Conservation (phyloP, 495 filamentous ascomycete genomes). For the Trichocladium antarcticum region DNA sequence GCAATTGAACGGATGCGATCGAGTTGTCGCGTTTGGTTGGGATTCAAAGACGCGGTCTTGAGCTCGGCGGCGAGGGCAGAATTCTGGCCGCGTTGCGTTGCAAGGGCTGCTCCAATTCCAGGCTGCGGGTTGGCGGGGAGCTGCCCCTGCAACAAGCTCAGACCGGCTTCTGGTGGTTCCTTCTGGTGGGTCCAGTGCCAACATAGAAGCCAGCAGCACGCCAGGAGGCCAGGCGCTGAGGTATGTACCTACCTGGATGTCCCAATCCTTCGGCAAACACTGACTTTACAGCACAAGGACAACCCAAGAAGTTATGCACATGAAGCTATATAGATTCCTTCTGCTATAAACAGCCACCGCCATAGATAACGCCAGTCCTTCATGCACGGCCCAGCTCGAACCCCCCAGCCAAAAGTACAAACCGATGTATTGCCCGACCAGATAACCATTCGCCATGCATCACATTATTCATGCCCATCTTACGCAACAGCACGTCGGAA, state of each 20-base stretch:
- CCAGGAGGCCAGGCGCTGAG: no score
- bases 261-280: no score
- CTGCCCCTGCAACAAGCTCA: not conserved
- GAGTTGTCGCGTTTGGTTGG: constrained; percentile 17
- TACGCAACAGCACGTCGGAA: not conserved
- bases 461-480: not conserved
- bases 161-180: no score
- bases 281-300: no score
- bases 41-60: constrained; percentile 12
- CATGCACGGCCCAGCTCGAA: constrained; percentile 6
- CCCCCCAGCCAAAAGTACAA: constrained; percentile 2
- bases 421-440: not conserved
- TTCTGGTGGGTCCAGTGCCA: not conserved
- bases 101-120: constrained; percentile 11
- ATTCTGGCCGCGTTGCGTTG: constrained; percentile 17
- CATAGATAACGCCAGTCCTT: constrained; percentile 2
- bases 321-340: not conserved
- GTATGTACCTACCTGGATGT: no score
- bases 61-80: constrained; percentile 16
- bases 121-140: constrained; percentile 9
- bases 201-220: no score
- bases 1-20: constrained; percentile 12
- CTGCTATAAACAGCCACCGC: not conserved
- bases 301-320: not conserved
- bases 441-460: constrained; percentile 1